These are phyloP conservation scores for Vachellia collinsii DNA, from an alignment of 306 rosid genomes.

Conservation along the genomic window DNA sequence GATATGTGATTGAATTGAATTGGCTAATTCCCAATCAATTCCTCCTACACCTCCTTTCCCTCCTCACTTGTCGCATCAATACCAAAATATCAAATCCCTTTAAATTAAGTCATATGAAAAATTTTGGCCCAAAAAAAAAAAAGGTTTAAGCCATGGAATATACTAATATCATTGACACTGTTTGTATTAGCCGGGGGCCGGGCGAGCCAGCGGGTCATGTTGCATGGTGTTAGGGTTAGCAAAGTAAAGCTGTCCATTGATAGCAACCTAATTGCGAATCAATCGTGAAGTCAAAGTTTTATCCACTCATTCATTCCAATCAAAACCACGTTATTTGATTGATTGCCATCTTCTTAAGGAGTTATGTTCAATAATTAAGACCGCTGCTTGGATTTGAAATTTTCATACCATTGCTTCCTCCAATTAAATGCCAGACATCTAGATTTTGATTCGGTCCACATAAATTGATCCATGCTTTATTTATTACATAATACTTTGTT, in stretches of 20 bases:
- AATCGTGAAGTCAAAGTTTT: conserved; percentile 8
- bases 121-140: no score
- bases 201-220: no score
- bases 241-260: neutral
- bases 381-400: conserved; percentile 15
- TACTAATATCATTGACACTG: no score
- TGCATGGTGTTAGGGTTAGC: neutral
- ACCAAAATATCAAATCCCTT: no score
- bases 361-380: neutral
- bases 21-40: conserved; percentile 12
- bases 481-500: no score
- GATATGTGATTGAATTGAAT: neutral
- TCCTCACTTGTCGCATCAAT: conserved; percentile 39
- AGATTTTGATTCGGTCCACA: neutral
- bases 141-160: no score
- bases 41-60: conserved; percentile 30
- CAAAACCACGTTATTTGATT: neutral
- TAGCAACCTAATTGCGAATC: neutral
- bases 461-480: neutral
- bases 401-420: conserved; percentile 1
- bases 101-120: no score
- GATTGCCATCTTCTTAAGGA: neutral
- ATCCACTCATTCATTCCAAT: neutral
- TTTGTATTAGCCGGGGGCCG: no score
- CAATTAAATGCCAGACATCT: neutral